A percentile compares a stretch with the other conserved stretches of the same genome.
Evolutionary conservation across 2,329 filamentous ascomycete genomes (phyloP).

Genomic region (Ceratocystis papillata): DNA sequence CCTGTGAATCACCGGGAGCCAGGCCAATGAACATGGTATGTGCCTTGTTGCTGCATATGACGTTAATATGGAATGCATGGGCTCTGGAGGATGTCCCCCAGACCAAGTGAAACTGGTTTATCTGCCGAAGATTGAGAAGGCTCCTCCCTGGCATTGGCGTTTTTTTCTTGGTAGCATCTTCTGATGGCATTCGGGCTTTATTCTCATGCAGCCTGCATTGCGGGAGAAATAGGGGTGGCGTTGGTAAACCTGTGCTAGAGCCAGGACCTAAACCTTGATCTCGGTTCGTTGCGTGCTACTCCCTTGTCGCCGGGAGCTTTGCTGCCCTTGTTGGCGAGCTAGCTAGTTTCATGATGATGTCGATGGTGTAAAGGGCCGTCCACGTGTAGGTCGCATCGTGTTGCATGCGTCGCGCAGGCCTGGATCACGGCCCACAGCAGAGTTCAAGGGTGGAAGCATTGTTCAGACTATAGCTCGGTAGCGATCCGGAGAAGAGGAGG

Average conservation of each 20-base stretch:
- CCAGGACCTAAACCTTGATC: no score
- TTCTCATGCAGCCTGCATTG: no score
- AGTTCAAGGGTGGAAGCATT: not conserved
- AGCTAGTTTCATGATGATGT: not conserved
- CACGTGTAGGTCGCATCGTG: not conserved
- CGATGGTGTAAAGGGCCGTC: not conserved
- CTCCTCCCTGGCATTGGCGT: not conserved
- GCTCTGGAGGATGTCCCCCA: not conserved
- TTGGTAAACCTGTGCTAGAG: no score
- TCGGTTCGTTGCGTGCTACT: no score
- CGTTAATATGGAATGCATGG: conserved; percentile 7
- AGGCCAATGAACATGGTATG: conserved; percentile 6
- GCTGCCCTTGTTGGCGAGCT: not conserved
- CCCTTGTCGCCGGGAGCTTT: no score
- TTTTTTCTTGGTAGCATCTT: not conserved
- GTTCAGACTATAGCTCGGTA: not conserved
- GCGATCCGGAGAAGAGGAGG: not conserved
- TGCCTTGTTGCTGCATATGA: not conserved
- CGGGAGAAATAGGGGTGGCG: no score
- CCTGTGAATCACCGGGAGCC: conserved; percentile 8
- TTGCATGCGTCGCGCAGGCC: not conserved
- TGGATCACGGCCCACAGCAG: not conserved
- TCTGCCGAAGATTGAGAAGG: not conserved
- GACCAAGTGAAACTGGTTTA: not conserved
- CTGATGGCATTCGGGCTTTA: not conserved